These are phyloP conservation scores for Geotrichum bryndzae DNA, from an alignment of 1,139 yeast genomes.

Conservation along the genomic window DNA sequence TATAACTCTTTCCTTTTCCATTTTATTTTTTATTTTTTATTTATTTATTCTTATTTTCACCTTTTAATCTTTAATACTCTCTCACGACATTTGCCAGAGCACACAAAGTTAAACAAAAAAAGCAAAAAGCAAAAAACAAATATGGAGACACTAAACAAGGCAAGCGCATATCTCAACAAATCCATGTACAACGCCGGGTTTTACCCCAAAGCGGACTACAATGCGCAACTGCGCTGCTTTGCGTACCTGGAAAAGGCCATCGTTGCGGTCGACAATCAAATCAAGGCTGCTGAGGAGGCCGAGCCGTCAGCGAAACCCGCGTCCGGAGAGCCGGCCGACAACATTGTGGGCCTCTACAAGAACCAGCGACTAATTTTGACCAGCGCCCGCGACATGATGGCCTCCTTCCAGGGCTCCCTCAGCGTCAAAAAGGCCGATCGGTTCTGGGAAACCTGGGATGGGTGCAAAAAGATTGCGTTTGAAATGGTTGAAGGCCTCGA, in stretches of 20 bases:
- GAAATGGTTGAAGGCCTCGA: conserved; percentile 5
- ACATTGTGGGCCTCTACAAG: background rate
- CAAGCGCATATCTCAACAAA: conserved; percentile 20
- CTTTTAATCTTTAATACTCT: background rate
- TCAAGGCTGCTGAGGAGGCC: background rate
- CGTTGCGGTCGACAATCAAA: conserved; percentile 17
- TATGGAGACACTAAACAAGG: background rate
- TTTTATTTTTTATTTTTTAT: too few species aligned
- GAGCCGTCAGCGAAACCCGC: background rate
- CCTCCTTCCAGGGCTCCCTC: conserved; percentile 2
- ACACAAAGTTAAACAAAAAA: background rate
- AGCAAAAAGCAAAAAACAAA: too few species aligned
- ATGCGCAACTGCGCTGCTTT: conserved; percentile 32
- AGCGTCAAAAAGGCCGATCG: conserved; percentile 4
- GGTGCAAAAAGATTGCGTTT: conserved; percentile 4
- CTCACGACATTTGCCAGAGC: background rate
- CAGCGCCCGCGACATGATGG: conserved; percentile 1
- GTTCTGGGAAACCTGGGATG: conserved; percentile 10
- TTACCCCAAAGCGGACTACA: conserved; percentile 29
- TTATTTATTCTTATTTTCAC: too few species aligned
- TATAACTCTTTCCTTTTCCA: too few species aligned
- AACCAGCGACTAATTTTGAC: conserved; percentile 1
- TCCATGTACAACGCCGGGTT: conserved; percentile 27
- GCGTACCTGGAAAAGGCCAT: conserved; percentile 25
- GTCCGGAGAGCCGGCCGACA: background rate